A percentile compares a stretch with the other conserved stretches of the same genome.
phyloP scores from a whole-genome alignment of 257 asterid species.

The Verbena officinalis region DNA sequence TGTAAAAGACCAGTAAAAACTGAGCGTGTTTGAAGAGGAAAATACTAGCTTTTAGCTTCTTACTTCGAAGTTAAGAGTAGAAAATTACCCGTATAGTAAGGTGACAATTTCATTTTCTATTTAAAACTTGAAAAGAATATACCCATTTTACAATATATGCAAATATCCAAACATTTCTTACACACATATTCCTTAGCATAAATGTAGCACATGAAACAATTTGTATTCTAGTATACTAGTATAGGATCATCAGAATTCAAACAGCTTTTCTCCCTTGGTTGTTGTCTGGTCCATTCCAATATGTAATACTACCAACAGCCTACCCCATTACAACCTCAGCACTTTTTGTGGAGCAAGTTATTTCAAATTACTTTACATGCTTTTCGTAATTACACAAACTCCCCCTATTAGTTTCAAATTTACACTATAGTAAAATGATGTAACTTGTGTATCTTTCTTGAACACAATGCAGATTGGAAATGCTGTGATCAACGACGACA shows the following conservation, averaged over 20 bases:
- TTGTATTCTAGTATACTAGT: not conserved
- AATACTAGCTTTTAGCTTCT: too few species aligned
- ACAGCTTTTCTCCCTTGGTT: not conserved
- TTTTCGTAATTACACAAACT: too few species aligned
- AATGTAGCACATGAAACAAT: not conserved
- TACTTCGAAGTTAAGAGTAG: too few species aligned
- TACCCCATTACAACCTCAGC: constrained; percentile 25
- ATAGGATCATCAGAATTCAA: not conserved
- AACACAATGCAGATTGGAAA: constrained; percentile 62
- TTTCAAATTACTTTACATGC: not conserved
- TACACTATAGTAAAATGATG: too few species aligned
- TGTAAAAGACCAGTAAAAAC: too few species aligned
- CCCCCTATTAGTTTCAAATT: too few species aligned
- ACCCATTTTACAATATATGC: not conserved
- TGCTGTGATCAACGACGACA: constrained; percentile 71
- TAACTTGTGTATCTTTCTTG: not conserved
- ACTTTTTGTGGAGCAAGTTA: constrained; percentile 11
- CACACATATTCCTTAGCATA: too few species aligned
- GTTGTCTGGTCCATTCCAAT: constrained; percentile 8
- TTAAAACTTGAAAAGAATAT: not conserved
- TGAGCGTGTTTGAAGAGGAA: too few species aligned
- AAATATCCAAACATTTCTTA: not conserved
- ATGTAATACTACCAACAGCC: not conserved
- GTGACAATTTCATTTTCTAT: not conserved
- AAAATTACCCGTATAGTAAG: not conserved